Conservation (phyloP, 768 basidiomycete species). For the Mycena olivaceomarginata region DNA sequence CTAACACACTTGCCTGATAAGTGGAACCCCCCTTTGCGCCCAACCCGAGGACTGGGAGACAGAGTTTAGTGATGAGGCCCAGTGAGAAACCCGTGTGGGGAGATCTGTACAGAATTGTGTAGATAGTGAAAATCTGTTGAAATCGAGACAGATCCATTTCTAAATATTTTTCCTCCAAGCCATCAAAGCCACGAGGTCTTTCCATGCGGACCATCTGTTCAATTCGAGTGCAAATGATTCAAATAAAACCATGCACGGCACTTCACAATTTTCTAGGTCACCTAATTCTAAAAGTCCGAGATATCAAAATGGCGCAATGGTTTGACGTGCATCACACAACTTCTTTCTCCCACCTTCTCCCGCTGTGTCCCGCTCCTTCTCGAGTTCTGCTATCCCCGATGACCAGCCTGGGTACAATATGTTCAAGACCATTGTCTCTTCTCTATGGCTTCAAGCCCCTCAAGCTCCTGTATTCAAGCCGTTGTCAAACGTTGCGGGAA, state of each 20-base stretch:
- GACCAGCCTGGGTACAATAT: background rate
- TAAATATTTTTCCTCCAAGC: conserved; percentile 1
- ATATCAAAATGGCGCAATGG: conserved; percentile 6
- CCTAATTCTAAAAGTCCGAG: background rate
- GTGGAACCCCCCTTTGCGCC: too few relatives aligned
- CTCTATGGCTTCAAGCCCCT: conserved; percentile 3
- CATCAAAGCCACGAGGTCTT: conserved; percentile 1
- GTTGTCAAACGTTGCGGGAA: background rate
- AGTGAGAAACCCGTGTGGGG: conserved; percentile 10
- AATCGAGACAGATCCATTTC: conserved; percentile 2
- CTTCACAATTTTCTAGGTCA: background rate
- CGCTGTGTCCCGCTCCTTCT: background rate
- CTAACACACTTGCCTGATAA: too few relatives aligned
- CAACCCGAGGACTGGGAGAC: too few relatives aligned
- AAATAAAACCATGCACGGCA: conserved; percentile 2
- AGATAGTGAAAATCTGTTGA: background rate
- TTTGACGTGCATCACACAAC: background rate
- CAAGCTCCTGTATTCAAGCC: conserved; percentile 3
- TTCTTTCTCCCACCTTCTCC: conserved; percentile 9
- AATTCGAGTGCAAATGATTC: background rate
- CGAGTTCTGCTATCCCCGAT: background rate
- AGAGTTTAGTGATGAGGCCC: too few relatives aligned
- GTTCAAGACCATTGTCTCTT: conserved; percentile 1
- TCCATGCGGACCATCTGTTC: conserved; percentile 1
- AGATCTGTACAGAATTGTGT: background rate